phyloP scores from a whole-genome alignment of 768 basidiomycete species.

The Lyophyllum decastes region DNA sequence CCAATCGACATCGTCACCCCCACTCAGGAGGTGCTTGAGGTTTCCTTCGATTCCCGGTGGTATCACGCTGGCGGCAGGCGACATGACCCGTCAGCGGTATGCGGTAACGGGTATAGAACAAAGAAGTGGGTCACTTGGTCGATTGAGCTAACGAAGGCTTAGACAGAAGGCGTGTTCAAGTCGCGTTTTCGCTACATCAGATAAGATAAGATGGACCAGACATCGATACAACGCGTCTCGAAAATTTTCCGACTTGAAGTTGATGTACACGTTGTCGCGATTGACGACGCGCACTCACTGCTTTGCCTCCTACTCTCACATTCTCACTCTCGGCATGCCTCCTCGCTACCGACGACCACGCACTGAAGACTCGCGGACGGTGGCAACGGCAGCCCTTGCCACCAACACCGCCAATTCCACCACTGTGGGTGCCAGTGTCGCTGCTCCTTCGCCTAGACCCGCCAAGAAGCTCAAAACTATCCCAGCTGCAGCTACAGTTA shows the following conservation, averaged over 20 bases:
- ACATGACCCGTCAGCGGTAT: background rate
- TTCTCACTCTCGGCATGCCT: background rate
- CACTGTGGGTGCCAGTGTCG: background rate
- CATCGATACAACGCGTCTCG: background rate
- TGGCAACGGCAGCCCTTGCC: background rate
- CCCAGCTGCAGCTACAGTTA: background rate
- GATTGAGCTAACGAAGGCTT: background rate
- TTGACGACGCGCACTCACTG: background rate
- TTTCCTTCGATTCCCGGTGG: constrained; percentile 48
- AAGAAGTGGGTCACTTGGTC: background rate
- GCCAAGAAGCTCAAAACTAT: background rate
- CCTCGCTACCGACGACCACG: background rate
- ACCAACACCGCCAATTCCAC: background rate
- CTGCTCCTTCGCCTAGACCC: background rate
- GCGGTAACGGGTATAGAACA: background rate
- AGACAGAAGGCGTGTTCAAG: no score
- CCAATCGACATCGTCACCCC: constrained; percentile 53
- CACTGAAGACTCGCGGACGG: background rate
- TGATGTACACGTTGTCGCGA: background rate
- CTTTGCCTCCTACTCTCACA: background rate
- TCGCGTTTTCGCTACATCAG: background rate
- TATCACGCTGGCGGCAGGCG: background rate
- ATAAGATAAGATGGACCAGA: background rate
- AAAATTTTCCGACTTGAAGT: background rate
- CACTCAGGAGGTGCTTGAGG: constrained; percentile 27